A percentile compares a stretch with the other conserved stretches of the same genome.
phyloP scores from a whole-genome alignment of 2,329 filamentous ascomycete species.

The Periconia macrospinosa region DNA sequence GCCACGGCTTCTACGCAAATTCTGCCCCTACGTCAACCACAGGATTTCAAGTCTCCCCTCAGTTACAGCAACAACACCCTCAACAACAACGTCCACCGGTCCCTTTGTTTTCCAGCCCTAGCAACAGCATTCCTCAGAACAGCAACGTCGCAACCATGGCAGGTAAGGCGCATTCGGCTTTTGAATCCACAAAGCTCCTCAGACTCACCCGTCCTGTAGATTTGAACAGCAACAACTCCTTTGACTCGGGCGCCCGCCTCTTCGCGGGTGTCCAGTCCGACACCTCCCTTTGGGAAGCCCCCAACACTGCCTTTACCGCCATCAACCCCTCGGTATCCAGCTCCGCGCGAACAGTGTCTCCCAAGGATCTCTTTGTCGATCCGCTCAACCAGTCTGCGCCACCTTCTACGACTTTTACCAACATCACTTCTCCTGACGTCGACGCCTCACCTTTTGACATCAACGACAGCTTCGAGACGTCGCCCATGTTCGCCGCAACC shows the following conservation, averaged over 20 bases:
- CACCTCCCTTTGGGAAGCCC: constrained; percentile 30
- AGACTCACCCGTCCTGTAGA: constrained; percentile 38
- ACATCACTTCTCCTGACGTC: constrained; percentile 80
- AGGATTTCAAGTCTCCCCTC: constrained; percentile 56
- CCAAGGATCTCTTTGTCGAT: constrained; percentile 76
- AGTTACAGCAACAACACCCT: constrained; percentile 40
- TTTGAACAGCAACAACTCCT: constrained; percentile 42
- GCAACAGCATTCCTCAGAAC: constrained; percentile 55
- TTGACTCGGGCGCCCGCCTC: constrained; percentile 53
- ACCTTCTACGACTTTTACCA: constrained; percentile 78
- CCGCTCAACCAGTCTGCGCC: constrained; percentile 70
- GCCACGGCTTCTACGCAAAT: constrained; percentile 68
- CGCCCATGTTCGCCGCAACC: constrained; percentile 69
- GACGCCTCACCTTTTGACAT: constrained; percentile 73
- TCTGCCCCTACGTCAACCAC: constrained; percentile 64
- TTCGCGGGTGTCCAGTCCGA: constrained; percentile 46
- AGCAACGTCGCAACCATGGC: constrained; percentile 40
- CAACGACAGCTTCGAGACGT: constrained; percentile 71
- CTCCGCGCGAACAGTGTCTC: constrained; percentile 69
- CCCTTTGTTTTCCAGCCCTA: constrained; percentile 67
- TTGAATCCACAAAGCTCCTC: constrained; percentile 9
- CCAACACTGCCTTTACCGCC: constrained; percentile 45
- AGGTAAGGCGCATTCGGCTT: constrained; percentile 33
- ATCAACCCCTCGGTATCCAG: constrained; percentile 48
- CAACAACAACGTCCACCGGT: constrained; percentile 64